Base-by-base conservation (phyloP, 345 rosid genomes). In the Cardamine occulta region DNA sequence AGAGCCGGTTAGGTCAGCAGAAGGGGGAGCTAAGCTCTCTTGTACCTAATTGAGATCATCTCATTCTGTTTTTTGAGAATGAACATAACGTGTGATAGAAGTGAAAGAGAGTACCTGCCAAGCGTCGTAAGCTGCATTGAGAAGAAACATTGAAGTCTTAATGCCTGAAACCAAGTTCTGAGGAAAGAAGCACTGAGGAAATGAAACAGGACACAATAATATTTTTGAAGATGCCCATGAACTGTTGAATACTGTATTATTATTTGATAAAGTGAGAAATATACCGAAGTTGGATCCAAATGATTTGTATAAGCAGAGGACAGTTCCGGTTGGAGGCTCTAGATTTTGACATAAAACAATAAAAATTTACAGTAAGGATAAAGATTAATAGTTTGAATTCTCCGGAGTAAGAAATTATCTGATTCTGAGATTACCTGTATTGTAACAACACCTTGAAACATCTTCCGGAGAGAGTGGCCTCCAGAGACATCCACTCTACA, bases 161-260 rank as follows among this genome's bases (percentile, higher is more conserved):
- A 90, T 80, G 66, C 68, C 66, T 49, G 82, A 80, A n/a, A 90
- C 84, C 63, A 83, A 61, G 79, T 88, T 87, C 77, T 90, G 91
- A 13, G 96, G 91, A 80, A 90, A 88, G 86, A 91, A 91, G 88
- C 96, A 91, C 92, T 91, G 76, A 17, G 53, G 79, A 51, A 28
- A 51, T 34, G 26, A 71, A 48, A 48, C 45, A 37, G 2, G 11
- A 45, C 39, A 71, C 13, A 60, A 3, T 32, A 2, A 0, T n/a
- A 60, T 60, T 61, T n/a, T 10, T 35, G 40, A 48, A 49, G 74
- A 58, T 44, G 32, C 23, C 47, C 2, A 0, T 34, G 24, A 19
- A 71, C 37, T 9, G 35, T 21, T 61, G 51, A 44, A 3, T 53
- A 28, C 6, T 28, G 31, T 28, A n/a, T 54, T 12, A 19, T 44